Conservation (phyloP, 108 stramenopile genomes). For the Mayamaea pseudoterrestris region DNA sequence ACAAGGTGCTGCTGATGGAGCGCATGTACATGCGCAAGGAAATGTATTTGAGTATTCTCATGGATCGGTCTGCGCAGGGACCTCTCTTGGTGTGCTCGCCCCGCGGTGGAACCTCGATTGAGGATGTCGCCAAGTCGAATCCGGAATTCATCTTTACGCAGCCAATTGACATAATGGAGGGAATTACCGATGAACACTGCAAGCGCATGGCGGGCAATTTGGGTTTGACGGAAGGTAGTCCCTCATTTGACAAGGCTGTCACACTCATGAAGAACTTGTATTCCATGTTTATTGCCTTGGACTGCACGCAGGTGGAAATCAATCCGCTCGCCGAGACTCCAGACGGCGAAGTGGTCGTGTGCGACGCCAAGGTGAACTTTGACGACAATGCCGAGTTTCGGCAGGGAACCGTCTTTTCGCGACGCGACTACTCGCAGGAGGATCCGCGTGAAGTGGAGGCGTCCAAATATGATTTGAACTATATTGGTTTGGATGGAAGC, state of each 20-base stretch:
- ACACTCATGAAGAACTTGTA: slow-evolving; percentile 68
- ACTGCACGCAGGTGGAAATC: slow-evolving; percentile 89
- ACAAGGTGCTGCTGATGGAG: slow-evolving; percentile 64
- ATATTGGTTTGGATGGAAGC: slow-evolving; percentile 93
- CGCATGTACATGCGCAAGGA: slow-evolving; percentile 63
- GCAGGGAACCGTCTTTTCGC: slow-evolving; percentile 60
- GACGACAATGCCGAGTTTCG: slow-evolving; percentile 84
- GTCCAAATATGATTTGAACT: slow-evolving; percentile 83
- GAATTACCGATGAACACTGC: slow-evolving; percentile 48
- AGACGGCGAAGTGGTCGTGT: slow-evolving; percentile 51
- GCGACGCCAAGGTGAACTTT: slow-evolving; percentile 89
- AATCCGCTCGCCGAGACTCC: slow-evolving; percentile 82
- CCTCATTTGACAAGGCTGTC: slow-evolving; percentile 28
- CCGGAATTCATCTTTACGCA: slow-evolving; percentile 65
- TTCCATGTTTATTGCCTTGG: slow-evolving; percentile 56
- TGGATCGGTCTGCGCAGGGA: slow-evolving; percentile 75
- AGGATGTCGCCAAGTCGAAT: slow-evolving; percentile 67
- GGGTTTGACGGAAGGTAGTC: slow-evolving; percentile 24
- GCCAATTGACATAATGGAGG: slow-evolving; percentile 68
- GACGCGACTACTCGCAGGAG: slow-evolving; percentile 72
- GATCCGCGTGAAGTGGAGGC: slow-evolving; percentile 80
- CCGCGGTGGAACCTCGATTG: slow-evolving; percentile 73
- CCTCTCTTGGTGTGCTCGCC: slow-evolving; percentile 70
- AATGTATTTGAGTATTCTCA: slow-evolving; percentile 77
- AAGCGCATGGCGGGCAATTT: slow-evolving; percentile 41